Percentiles rank a stretch among this genome's conserved stretches.
These are phyloP conservation scores for Cudoniella acicularis DNA, from an alignment of 495 filamentous ascomycete genomes.

Conservation along the genomic window DNA sequence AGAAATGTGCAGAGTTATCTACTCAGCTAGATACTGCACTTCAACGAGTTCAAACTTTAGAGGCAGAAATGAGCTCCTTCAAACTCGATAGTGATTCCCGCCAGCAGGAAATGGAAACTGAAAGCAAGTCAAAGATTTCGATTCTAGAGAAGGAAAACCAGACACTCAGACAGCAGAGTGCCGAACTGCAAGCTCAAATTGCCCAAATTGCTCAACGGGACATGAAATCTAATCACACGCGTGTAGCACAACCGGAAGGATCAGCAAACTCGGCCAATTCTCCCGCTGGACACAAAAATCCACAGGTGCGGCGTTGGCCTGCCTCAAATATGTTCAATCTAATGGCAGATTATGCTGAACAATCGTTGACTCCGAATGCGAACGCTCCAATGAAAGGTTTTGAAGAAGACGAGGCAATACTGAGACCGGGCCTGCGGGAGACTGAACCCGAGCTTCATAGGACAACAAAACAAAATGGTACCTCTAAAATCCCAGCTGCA, in stretches of 20 bases:
- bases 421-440: neutral
- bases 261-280: no score
- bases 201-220: neutral
- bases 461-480: neutral
- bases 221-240: neutral
- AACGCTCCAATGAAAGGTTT: no score
- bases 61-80: neutral
- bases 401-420: neutral
- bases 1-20: no score
- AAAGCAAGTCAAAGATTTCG: neutral
- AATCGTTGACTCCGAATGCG: no score
- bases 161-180: neutral
- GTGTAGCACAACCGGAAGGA: neutral
- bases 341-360: neutral
- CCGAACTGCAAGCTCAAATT: neutral
- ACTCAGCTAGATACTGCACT: neutral
- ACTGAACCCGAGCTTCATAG: neutral
- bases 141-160: neutral
- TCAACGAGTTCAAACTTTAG: neutral
- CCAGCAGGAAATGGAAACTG: neutral
- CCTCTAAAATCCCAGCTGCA: neutral
- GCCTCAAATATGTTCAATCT: no score
- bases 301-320: no score
- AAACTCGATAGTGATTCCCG: neutral
- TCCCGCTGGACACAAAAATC: no score